Evolutionary conservation across 495 filamentous ascomycete genomes (phyloP).

Genomic region (Hyaloscypha bicolor): DNA sequence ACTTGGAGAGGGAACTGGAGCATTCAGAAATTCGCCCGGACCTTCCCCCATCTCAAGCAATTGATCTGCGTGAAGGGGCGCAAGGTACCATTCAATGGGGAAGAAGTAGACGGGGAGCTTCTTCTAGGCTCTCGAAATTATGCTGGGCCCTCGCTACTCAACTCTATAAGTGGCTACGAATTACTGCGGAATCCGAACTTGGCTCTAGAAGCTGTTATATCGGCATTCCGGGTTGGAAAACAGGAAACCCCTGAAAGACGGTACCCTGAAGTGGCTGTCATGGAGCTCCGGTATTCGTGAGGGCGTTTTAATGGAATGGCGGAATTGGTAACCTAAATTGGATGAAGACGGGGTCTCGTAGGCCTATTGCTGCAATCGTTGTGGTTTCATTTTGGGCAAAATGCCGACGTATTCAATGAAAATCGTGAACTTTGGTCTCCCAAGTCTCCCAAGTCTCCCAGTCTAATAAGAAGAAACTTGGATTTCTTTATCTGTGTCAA

Average conservation of each 20-base stretch:
- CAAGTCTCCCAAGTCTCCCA: too few relatives aligned
- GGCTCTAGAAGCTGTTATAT: neutral
- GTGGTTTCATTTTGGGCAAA: too few relatives aligned
- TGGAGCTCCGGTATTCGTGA: neutral
- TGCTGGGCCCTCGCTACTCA: neutral
- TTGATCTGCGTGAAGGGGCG: conserved; percentile 15
- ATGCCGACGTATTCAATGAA: too few relatives aligned
- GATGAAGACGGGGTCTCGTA: too few relatives aligned
- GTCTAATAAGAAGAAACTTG: too few relatives aligned
- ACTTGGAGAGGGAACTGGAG: neutral
- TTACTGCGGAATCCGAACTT: neutral
- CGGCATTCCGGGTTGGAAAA: neutral
- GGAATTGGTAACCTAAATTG: neutral
- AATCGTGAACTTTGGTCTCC: too few relatives aligned
- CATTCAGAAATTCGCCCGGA: neutral
- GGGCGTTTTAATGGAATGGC: neutral
- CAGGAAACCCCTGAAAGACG: neutral
- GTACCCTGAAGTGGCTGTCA: conserved; percentile 1
- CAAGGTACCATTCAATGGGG: neutral
- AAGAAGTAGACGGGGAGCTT: neutral
- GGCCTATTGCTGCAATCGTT: too few relatives aligned
- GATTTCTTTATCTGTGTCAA: too few relatives aligned
- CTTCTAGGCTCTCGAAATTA: neutral
- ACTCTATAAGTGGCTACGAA: neutral
- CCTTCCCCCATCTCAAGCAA: conserved; percentile 12